Evolutionary conservation across 495 filamentous ascomycete species (phyloP), one percentile per base, ranked within the genome.

Genomic region (Geoglossum glabrum): DNA sequence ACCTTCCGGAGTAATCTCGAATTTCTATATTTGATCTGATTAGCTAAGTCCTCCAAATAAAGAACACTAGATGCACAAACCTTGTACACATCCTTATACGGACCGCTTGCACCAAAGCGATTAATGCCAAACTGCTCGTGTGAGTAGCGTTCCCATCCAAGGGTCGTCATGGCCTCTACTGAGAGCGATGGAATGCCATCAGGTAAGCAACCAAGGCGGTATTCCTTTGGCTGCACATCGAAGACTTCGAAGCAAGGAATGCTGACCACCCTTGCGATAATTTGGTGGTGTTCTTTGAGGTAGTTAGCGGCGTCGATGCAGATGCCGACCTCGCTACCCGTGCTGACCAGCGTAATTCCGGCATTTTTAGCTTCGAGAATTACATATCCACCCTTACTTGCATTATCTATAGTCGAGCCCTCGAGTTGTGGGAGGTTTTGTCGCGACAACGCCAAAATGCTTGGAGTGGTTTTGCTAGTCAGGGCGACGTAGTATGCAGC

Each of bases 81-180:
- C 77, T 83, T 84, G 75, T 98, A 98, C 56, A 98, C 89, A 66
- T 97, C 81, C 82, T 94, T 93, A 76, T 97, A 98, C 61, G 92
- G 81, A 63, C 90, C 92, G 56, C 84, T 90, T 63, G 89, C 90
- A 79, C 92, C 92, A 71, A 98, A 98, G 66, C 92, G 80, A 83
- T 98, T 97, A 40, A 98, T 80, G 67, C 92, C 92, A 67, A 98
- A 98, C 74, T 98, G 92, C 80, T 98, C 92, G 71, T 98, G 89
- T 57, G 89, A 83, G 74, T 96, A 98, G 69, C 86, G 83, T 80
- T 96, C 90, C 92, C 92, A 98, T 60, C 90, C 90, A 75, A 83
- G 71, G 63, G 92, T 97, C 67, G 80, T 83, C 85, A 90, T 86
- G 66, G 84, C 89, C 76, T 99, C 92, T 62, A 99, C 84, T 52